Evolutionary conservation across 208 protist species (phyloP).

Genomic region (Crithidia thermophila): DNA sequence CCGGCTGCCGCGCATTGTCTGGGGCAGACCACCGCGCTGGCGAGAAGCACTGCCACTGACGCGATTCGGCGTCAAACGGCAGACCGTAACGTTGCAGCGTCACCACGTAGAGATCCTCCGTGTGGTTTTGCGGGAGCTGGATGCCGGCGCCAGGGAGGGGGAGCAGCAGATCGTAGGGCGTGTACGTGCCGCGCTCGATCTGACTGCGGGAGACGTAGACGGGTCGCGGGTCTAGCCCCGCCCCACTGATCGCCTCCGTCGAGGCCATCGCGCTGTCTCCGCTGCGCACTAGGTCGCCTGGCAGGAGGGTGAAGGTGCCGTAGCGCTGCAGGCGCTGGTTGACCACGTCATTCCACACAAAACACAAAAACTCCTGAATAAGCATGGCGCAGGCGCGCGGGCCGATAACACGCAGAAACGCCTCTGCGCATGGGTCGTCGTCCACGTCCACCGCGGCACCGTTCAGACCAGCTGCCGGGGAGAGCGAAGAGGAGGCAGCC

Average conservation of each 20-base stretch:
- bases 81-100: slow-evolving; percentile 82
- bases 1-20: neutral
- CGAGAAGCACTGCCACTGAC: slow-evolving; percentile 81
- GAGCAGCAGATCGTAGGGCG: slow-evolving; percentile 71
- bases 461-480: neutral
- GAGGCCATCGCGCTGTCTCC: slow-evolving; percentile 1
- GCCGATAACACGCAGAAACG: slow-evolving; percentile 81
- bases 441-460: neutral
- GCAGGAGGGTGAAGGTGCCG: slow-evolving; percentile 82
- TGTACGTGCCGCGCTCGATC: slow-evolving; percentile 65
- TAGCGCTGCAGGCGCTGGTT: slow-evolving; percentile 88
- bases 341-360: slow-evolving; percentile 90
- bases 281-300: slow-evolving; percentile 78
- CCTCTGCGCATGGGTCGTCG: slow-evolving; percentile 80
- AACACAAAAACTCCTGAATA: slow-evolving; percentile 84
- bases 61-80: slow-evolving; percentile 74
- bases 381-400: slow-evolving; percentile 71
- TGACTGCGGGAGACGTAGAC: slow-evolving; percentile 40
- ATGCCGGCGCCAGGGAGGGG: slow-evolving; percentile 78
- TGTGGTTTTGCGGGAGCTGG: slow-evolving; percentile 85
- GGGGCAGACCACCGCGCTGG: slow-evolving; percentile 13
- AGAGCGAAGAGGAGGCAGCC: too few relatives aligned
- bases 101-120: slow-evolving; percentile 82
- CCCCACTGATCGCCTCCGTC: neutral
- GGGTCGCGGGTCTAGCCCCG: neutral